phyloP scores from a whole-genome alignment of 495 filamentous ascomycete species.

The Penicillium herquei region DNA sequence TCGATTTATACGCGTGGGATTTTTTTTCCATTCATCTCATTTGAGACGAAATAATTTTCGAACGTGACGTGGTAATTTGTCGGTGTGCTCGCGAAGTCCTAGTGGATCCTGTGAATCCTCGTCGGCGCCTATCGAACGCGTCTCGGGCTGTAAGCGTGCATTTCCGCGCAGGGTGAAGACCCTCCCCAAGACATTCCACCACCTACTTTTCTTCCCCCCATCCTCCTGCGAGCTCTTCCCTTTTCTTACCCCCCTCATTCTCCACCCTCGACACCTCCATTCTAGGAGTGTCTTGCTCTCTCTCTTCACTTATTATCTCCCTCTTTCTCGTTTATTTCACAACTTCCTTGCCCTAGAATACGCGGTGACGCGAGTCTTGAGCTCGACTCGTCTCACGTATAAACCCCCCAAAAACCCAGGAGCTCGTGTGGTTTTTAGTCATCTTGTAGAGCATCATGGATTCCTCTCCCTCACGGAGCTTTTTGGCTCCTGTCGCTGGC shows the following conservation, averaged over 20 bases:
- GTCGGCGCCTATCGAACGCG: conserved; percentile 49
- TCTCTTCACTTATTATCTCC: conserved; percentile 1
- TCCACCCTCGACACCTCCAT: not conserved
- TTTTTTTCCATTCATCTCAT: not conserved
- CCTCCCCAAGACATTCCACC: conserved; percentile 39
- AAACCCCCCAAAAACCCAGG: conserved; percentile 4
- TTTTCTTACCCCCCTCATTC: conserved; percentile 14
- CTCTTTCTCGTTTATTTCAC: conserved; percentile 7
- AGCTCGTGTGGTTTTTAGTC: conserved; percentile 13
- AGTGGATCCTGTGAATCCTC: conserved; percentile 43
- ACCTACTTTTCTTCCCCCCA: conserved; percentile 28
- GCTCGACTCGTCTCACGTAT: conserved; percentile 18
- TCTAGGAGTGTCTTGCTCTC: not conserved
- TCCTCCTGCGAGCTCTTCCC: conserved; percentile 18
- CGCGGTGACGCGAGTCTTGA: conserved; percentile 28
- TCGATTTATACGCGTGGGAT: not conserved
- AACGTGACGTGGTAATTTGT: not conserved
- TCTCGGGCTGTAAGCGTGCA: conserved; percentile 49
- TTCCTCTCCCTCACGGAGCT: conserved; percentile 42
- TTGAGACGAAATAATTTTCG: not conserved
- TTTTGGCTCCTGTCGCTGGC: conserved; percentile 51
- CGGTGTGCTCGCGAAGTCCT: conserved; percentile 12
- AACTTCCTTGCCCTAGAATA: conserved; percentile 1
- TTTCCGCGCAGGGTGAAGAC: conserved; percentile 46
- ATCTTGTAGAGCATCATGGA: conserved; percentile 35